A percentile compares a stretch with the other conserved stretches of the same genome.
These are phyloP conservation scores for Teunomyces gatunensis DNA, from an alignment of 805 yeast species.

Conservation along the genomic window DNA sequence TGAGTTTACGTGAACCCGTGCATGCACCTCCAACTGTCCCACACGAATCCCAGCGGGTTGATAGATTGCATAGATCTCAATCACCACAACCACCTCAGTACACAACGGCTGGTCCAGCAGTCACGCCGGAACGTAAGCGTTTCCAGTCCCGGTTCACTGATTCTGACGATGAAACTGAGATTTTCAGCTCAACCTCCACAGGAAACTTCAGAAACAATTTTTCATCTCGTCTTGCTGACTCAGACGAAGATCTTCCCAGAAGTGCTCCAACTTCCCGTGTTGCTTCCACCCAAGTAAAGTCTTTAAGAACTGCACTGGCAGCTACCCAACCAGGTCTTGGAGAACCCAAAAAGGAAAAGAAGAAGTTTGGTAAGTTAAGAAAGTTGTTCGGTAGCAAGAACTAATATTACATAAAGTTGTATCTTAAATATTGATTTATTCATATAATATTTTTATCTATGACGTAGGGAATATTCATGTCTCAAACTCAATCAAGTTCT, in stretches of 20 bases:
- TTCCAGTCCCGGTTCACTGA: slow-evolving; percentile 27
- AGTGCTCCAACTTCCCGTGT: slow-evolving; percentile 4
- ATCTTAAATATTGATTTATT: not conserved
- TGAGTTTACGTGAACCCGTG: slow-evolving; percentile 15
- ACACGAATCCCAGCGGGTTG: not conserved
- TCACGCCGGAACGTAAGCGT: not conserved
- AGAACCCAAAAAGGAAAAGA: slow-evolving; percentile 29
- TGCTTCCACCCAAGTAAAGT: slow-evolving; percentile 9
- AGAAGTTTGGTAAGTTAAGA: slow-evolving; percentile 35
- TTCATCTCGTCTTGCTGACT: slow-evolving; percentile 11
- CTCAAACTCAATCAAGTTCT: slow-evolving; percentile 46
- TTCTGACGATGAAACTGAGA: slow-evolving; percentile 26
- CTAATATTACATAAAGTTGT: not conserved
- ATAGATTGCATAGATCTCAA: not conserved
- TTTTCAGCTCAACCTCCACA: not conserved
- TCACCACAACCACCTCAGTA: not conserved
- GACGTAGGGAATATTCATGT: slow-evolving; percentile 14
- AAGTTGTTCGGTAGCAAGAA: slow-evolving; percentile 37
- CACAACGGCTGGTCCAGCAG: slow-evolving; percentile 9
- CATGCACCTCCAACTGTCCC: slow-evolving; percentile 18
- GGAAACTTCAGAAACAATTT: slow-evolving; percentile 3
- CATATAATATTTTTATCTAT: not conserved
- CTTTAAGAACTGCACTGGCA: slow-evolving; percentile 9
- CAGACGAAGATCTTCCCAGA: slow-evolving; percentile 11
- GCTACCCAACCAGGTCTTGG: not conserved